Conservation (phyloP, 169 alveolate genomes). For the Gregarina niphandrodes region DNA sequence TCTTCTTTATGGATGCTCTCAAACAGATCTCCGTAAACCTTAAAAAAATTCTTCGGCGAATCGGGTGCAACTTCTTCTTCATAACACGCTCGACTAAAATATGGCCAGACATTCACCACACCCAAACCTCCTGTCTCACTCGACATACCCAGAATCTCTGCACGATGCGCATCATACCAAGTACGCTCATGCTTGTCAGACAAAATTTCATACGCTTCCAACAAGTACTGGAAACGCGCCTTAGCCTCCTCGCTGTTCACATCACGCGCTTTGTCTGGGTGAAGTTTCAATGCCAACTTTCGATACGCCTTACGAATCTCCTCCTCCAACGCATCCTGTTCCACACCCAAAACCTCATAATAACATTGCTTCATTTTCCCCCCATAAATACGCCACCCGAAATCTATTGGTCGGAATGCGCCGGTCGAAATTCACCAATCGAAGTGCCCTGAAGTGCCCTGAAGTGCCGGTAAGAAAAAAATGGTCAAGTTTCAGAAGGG, state of each 20-base stretch:
- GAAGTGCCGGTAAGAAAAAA: no score
- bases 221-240: slow-evolving; percentile 4
- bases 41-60: background rate
- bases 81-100: background rate
- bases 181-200: slow-evolving; percentile 10
- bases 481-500: no score
- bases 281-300: slow-evolving; percentile 1
- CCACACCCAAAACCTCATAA: no score
- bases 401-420: no score
- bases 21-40: slow-evolving; percentile 4
- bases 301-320: no score
- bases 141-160: slow-evolving; percentile 1
- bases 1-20: background rate
- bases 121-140: background rate
- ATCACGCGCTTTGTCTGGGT: slow-evolving; percentile 10
- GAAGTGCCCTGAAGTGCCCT: no score
- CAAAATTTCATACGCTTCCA: slow-evolving; percentile 12
- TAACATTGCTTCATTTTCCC: no score
- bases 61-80: background rate
- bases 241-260: slow-evolving; percentile 1
- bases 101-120: background rate
- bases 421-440: no score
- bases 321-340: no score
- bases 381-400: no score
- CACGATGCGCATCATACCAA: slow-evolving; percentile 12